Evolutionary conservation across 2,329 filamentous ascomycete genomes (phyloP), one percentile per base, ranked within the genome.

Genomic region (Dactylellina leptospora): DNA sequence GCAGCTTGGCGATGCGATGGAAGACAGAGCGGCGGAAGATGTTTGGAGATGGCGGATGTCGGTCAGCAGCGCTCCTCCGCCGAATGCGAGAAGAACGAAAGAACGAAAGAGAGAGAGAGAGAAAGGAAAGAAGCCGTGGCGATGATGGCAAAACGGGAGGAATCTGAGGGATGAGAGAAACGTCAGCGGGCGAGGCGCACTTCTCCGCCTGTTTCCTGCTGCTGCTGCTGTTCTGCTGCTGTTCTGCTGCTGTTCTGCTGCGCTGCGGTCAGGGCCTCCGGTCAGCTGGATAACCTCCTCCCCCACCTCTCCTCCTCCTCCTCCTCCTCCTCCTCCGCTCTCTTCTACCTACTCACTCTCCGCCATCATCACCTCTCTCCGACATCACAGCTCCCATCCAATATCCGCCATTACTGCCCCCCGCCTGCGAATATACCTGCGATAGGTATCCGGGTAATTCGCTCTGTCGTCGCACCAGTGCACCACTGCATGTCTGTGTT

Each of bases 401-500:
- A 8, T n/a, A 42, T 8, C 38, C 4, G n/a, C 8, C 6, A n/a
- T 16, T 42, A 8, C 6, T 16, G 4, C 4, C 9, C 4, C 38
- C 4, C 4, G 6, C n/a, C 22, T 6, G 18, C 10, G 20, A 5
- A 3, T 20, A 8, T 22, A 25, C 36, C 48, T 53, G 10, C 27
- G n/a, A n/a, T n/a, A n/a, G n/a, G n/a, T n/a, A n/a, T n/a, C n/a
- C n/a, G n/a, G n/a, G n/a, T n/a, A n/a, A n/a, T n/a, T n/a, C n/a
- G n/a, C n/a, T n/a, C n/a, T n/a, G n/a, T n/a, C n/a, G n/a, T n/a
- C n/a, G n/a, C n/a, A n/a, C n/a, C n/a, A n/a, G n/a, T n/a, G n/a
- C n/a, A n/a, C n/a, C n/a, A n/a, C 68, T 64, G 68, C 68, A 72
- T 72, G 68, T 72, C 68, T 59, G 47, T 47, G 23, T 55, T 33